Percentiles rank a stretch among this genome's conserved stretches.
Evolutionary conservation across 1,139 yeast genomes (phyloP).

Genomic region (Yamadazyma siamensis): DNA sequence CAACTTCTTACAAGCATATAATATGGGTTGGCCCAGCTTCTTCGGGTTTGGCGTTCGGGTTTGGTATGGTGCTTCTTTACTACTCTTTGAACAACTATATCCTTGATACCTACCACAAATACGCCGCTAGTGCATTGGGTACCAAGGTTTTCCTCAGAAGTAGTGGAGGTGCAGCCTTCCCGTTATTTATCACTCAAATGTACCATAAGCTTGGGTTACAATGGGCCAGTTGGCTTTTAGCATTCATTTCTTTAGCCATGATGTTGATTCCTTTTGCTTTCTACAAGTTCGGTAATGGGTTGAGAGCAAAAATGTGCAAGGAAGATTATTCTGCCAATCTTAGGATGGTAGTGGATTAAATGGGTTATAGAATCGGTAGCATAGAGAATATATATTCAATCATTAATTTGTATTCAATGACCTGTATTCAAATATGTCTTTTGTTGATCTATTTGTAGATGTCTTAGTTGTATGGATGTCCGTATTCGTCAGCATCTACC

Average conservation of each 20-base stretch:
- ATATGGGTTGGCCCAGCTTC: slow-evolving; percentile 97
- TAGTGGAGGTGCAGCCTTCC: slow-evolving; percentile 89
- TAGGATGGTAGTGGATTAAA: slow-evolving; percentile 5
- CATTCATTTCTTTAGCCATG: slow-evolving; percentile 82
- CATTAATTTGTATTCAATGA: neutral
- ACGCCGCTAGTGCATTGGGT: slow-evolving; percentile 89
- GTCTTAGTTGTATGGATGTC: too few species aligned
- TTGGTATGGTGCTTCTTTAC: slow-evolving; percentile 87
- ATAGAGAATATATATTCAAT: neutral
- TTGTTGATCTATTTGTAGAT: too few species aligned
- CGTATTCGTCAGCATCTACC: too few species aligned
- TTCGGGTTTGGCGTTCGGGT: slow-evolving; percentile 84
- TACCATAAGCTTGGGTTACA: slow-evolving; percentile 67
- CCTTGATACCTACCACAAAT: slow-evolving; percentile 81
- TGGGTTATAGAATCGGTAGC: neutral
- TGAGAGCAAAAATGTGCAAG: slow-evolving; percentile 65
- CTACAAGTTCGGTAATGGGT: slow-evolving; percentile 61
- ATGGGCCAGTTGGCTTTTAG: slow-evolving; percentile 84
- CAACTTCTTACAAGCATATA: slow-evolving; percentile 73
- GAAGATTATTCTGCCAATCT: slow-evolving; percentile 50
- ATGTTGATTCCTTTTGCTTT: slow-evolving; percentile 77
- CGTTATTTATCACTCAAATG: slow-evolving; percentile 83
- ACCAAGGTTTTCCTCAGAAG: slow-evolving; percentile 87
- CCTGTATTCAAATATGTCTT: too few species aligned
- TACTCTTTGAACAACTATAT: slow-evolving; percentile 86